These are phyloP conservation scores for Scenedesmus sp. DNA, from an alignment of 163 green algal species.

Conservation along the genomic window DNA sequence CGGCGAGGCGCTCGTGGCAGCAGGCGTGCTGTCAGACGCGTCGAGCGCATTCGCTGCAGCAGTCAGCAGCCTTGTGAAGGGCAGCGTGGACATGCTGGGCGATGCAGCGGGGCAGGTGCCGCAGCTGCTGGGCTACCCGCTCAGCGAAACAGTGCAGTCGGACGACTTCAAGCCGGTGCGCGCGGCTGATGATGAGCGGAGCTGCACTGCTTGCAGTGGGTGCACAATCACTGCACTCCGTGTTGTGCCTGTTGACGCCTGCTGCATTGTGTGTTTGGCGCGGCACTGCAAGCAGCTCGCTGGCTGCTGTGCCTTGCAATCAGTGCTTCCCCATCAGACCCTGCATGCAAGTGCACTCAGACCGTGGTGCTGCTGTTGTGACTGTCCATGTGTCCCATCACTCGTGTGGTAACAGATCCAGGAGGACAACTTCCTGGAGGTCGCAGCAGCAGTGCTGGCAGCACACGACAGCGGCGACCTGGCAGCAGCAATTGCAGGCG, in stretches of 20 bases:
- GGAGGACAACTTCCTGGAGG: slow-evolving; percentile 76
- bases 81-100: slow-evolving; percentile 50
- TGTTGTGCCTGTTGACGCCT: no score
- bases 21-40: slow-evolving; percentile 69
- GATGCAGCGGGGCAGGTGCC: slow-evolving; percentile 64
- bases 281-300: not conserved
- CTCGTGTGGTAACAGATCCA: slow-evolving; percentile 55
- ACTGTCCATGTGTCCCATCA: not conserved
- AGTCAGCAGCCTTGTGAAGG: slow-evolving; percentile 72
- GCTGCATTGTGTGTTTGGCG: no score
- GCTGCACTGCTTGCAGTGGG: not conserved
- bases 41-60: slow-evolving; percentile 79
- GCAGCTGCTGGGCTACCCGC: slow-evolving; percentile 88
- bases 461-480: slow-evolving; percentile 89
- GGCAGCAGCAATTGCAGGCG: slow-evolving; percentile 76
- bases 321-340: not conserved
- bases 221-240: not conserved
- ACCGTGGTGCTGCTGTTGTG: not conserved
- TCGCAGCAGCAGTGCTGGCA: slow-evolving; percentile 80
- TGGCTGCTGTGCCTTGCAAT: not conserved
- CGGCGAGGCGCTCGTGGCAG: slow-evolving; percentile 65
- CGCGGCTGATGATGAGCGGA: not conserved
- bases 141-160: slow-evolving; percentile 86
- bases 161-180: slow-evolving; percentile 80
- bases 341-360: not conserved